Evolutionary conservation across 768 basidiomycete genomes (phyloP), one percentile per base, ranked within the genome.

Genomic region (Sutorius australiensis): DNA sequence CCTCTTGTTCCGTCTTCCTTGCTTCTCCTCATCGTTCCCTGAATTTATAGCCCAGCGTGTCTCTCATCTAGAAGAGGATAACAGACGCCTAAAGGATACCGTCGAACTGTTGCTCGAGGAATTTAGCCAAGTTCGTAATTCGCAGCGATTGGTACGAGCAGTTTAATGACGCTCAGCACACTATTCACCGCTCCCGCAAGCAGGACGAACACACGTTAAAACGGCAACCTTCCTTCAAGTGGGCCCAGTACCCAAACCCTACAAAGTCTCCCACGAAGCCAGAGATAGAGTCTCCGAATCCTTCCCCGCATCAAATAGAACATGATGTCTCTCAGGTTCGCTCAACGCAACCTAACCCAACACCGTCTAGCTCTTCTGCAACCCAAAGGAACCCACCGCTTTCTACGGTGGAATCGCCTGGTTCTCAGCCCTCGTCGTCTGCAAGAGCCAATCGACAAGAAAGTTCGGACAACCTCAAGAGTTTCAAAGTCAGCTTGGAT

Each of bases 401-500:
- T 45, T 8, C 73, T 61, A 31, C 64, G 57, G 34, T 66, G 37
- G 68, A 69, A 17, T 69, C 68, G 3, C 63, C 69, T 13, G 49
- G 57, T 8, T 46, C 72, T 19, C 68, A 67, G 3, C 65, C 69
- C 19, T 45, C 48, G 16, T 49, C 69, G 6, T 62, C 69, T 14
- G 53, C 68, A 6, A 63, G 51, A 48, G 62, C 76, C 3, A 82
- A 81, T 59, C 75, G 82, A 30, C 83, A 86, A 62, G 87, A 90
- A 38, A 89, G 82, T 59, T 68, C 75, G 11, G 79, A 84, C 62
- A 92, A 90, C 60, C 77, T 92, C 57, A 92, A 95, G 75, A 92
- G 88, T 63, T 98, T 99, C 82, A 93, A 95, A 70, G 95, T 99
- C 54, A 97, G 91, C 59, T 70, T 99, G 52, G 95, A 98, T 50